Conservation (phyloP, 345 rosid genomes). For the Populus tremula region DNA sequence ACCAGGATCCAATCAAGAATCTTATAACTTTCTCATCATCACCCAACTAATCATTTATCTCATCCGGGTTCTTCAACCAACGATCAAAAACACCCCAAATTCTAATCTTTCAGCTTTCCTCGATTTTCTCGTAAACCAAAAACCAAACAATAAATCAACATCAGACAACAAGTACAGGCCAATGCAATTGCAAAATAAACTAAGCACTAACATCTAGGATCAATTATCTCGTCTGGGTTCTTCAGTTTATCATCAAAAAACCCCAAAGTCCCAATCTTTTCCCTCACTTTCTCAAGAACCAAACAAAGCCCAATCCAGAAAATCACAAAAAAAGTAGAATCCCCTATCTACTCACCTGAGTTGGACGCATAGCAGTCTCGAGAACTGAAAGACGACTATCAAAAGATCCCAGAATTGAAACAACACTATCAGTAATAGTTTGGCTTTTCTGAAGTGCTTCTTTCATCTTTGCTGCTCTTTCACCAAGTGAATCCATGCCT, state of each 20-base stretch:
- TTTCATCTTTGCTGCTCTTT: constrained; percentile 74
- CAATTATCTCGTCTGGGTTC: constrained; percentile 2
- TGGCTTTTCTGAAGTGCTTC: constrained; percentile 82
- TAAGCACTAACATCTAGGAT: constrained; percentile 3
- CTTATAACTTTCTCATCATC: background rate
- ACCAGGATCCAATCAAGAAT: background rate
- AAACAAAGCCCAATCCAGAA: background rate
- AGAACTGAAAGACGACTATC: constrained; percentile 98
- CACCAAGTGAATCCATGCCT: constrained; percentile 66
- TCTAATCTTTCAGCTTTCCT: background rate
- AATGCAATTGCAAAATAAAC: background rate
- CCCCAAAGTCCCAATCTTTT: background rate
- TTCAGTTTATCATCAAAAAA: background rate
- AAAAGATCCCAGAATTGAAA: constrained; percentile 88
- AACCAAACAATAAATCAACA: constrained; percentile 2
- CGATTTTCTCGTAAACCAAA: background rate
- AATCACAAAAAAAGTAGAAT: background rate
- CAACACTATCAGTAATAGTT: constrained; percentile 82
- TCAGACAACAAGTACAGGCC: constrained; percentile 10
- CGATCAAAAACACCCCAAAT: background rate
- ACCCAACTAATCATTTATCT: background rate
- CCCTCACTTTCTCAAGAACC: background rate
- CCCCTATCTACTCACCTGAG: constrained; percentile 54
- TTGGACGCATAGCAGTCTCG: constrained; percentile 99
- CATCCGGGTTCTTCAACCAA: background rate